Percentiles rank a stretch among this genome's conserved stretches.
Conservation (phyloP, 2,329 filamentous ascomycete species). For the Proliferodiscus dingleyae region DNA sequence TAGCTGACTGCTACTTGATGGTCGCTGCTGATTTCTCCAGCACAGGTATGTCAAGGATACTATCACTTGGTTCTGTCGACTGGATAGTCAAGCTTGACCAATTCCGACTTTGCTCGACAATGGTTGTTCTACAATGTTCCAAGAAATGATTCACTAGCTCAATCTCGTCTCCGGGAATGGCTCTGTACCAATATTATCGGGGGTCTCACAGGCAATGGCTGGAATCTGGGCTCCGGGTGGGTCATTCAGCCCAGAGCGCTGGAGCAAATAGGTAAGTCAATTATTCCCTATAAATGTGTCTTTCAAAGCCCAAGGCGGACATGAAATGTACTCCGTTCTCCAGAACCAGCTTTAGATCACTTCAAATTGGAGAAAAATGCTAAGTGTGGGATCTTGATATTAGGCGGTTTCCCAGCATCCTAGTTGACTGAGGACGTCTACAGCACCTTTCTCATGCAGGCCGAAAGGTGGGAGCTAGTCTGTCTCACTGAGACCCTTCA, state of each 20-base stretch:
- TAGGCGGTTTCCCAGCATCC: background rate
- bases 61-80: no score
- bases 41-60: no score
- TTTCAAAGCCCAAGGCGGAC: background rate
- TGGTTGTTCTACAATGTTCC: constrained; percentile 1
- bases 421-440: background rate
- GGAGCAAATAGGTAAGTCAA: constrained; percentile 5
- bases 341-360: background rate
- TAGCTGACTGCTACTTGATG: no score
- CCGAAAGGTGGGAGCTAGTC: background rate
- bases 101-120: no score
- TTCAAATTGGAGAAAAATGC: background rate
- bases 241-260: constrained; percentile 1
- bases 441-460: constrained; percentile 1
- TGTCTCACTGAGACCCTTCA: background rate
- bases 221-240: constrained; percentile 3
- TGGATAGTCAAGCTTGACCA: no score
- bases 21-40: no score
- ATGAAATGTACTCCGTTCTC: background rate
- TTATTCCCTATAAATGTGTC: background rate
- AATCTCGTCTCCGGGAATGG: constrained; percentile 1
- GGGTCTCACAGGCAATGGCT: constrained; percentile 3
- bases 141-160: background rate
- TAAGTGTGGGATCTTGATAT: background rate
- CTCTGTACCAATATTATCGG: background rate